Base-by-base conservation (phyloP, 495 filamentous ascomycete species). In the Aspergillus carlsbadensis region DNA sequence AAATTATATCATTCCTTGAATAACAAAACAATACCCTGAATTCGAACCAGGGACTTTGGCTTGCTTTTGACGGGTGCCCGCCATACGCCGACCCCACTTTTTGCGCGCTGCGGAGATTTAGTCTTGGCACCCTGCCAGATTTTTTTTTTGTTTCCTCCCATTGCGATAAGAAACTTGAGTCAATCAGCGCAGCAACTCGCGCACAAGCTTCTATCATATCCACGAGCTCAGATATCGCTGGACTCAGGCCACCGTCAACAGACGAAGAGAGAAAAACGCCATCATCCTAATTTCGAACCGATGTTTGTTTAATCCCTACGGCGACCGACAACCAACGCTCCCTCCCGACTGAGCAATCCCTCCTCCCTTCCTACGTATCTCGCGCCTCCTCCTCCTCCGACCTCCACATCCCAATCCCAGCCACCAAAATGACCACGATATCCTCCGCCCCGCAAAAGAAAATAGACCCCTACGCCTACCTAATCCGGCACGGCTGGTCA, bases 401-500 rank as follows among this genome's bases (percentile, higher is more conserved):
- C 4, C 31, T 31, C 22, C 45, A 49, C 24, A 20, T 52, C 35
- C 34, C n/a, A 10, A 20, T 7, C 42, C 41, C 24, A 43, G 45
- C 42, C 26, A 13, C 35, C 34, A 5, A 17, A 22, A 55, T 33
- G 26, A n/a, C 3, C 44, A 58, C 42, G 22, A 26, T 8, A 26
- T n/a, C 26, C 8, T 29, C 26, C 26, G 8, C 3, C 3, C 8
- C 26, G 4, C 21, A 40, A 49, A 6, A 31, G 13, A 48, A 50
- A 53, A 90, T 90, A 87, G 76, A 90, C 66, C 81, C 85, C 45
- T 75, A 83, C 70, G 83, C 84, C 62, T 83, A 87, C 67, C 84
- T 93, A 57, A 83, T 84, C 56, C 79, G 81, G 64, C 87, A 89
- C 75, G 89, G 89, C 60, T 93, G 89, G 89, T 82, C 82, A 56